Conservation (phyloP, 176 grass and related monocot species). For the Poa pratensis region DNA sequence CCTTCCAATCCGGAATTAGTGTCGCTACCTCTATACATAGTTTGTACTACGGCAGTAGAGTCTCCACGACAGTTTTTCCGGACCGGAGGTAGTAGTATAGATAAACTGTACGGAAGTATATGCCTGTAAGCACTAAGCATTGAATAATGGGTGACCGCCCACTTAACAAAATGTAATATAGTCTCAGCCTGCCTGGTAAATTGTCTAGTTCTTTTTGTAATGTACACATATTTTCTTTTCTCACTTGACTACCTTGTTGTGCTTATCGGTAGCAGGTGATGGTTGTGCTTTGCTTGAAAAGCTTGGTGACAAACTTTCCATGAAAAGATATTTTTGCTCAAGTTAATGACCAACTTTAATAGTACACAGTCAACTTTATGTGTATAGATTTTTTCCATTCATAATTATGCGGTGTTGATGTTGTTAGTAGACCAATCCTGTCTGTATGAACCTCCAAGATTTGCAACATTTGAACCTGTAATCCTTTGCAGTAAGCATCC, state of each 20-base stretch:
- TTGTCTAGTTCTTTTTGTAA: background rate
- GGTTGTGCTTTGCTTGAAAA: background rate
- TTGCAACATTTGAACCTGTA: background rate
- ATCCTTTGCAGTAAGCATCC: background rate
- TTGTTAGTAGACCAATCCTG: background rate
- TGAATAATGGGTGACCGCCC: slow-evolving; percentile 6
- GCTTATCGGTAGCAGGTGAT: background rate
- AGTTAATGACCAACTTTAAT: slow-evolving; percentile 1
- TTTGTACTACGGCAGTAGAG: too few species aligned
- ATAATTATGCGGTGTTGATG: background rate
- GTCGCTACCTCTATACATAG: too few species aligned
- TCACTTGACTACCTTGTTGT: background rate
- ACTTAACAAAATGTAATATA: background rate
- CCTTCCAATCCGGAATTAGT: too few species aligned
- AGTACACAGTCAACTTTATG: background rate
- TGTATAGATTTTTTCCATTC: background rate
- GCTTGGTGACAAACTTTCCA: background rate
- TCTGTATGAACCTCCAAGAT: background rate
- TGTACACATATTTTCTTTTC: background rate
- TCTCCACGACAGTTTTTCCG: too few species aligned
- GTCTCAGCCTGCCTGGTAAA: background rate
- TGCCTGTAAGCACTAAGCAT: background rate
- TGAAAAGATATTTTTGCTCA: background rate
- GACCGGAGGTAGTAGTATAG: background rate
- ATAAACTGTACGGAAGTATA: background rate